phyloP scores from a whole-genome alignment of 305 asterid species.

The Fraxinus platypoda region DNA sequence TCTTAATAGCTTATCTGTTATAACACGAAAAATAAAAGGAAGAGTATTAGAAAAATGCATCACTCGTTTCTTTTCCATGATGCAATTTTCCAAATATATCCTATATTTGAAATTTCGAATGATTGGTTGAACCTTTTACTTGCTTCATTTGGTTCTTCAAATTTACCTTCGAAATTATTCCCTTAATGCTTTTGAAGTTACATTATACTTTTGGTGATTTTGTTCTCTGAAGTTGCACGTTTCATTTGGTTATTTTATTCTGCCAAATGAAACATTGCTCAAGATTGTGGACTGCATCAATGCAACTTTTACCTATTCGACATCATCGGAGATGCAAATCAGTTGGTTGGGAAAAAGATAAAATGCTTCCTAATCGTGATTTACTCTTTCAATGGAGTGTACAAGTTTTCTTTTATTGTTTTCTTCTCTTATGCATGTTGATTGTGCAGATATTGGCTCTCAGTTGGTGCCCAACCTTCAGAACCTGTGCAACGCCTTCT shows the following conservation, averaged over 20 bases:
- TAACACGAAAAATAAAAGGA: background rate
- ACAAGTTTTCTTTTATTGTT: background rate
- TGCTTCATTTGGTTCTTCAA: background rate
- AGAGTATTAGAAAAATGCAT: background rate
- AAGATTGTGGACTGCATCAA: background rate
- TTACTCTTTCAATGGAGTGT: background rate
- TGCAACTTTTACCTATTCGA: background rate
- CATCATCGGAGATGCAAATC: background rate
- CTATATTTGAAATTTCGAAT: background rate
- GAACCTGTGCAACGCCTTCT: conserved; percentile 83
- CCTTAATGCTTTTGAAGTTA: background rate
- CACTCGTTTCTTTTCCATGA: background rate
- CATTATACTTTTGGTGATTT: background rate
- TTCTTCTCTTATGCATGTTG: conserved; percentile 7
- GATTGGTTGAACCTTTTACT: background rate
- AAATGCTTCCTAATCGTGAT: background rate
- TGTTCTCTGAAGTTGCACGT: background rate
- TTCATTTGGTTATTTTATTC: background rate
- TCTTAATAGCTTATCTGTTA: background rate
- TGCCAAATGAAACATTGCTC: background rate
- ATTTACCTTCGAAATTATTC: background rate
- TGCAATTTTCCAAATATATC: background rate
- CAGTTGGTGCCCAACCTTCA: conserved; percentile 88
- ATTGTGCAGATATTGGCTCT: conserved; percentile 71
- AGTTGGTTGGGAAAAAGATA: background rate